Evolutionary conservation across 2,329 filamentous ascomycete species (phyloP), one percentile per base, ranked within the genome.

Genomic region (Ophiostoma sp.): DNA sequence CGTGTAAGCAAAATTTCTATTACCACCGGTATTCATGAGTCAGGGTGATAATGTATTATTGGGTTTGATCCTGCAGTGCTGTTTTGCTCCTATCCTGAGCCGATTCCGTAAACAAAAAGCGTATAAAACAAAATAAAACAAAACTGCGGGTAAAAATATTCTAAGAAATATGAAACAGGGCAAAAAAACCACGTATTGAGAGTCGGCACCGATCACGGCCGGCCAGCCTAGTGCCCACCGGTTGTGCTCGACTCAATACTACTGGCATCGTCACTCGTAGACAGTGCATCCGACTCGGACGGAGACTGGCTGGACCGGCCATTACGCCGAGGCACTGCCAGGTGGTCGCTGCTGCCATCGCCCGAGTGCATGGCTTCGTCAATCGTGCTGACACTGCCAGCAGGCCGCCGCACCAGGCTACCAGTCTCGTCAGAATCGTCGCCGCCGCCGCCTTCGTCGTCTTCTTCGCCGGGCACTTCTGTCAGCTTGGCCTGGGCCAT

Each of bases 401-500:
- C 33, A 7, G 67, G 33, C 17, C 35, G 62, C 20, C 35, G 33
- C 33, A 65, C 60, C 60, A 65, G 11, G 20, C 35, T 65, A 6
- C 62, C 20, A 1, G 62, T 35, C 3, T 41, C 33, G 4, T 65
- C 62, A 3, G 23, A 27, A 23, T 44, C 67, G 3, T 62, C 39
- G 10, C 35, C 54, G 27, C 23, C 52, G n/a, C 23, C 52, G 52
- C 23, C 57, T 27, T 2, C 57, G 8, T 36, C 60, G 15, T 36
- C 60, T 31, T 33, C 60, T 10, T n/a, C 60, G 13, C 20, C 60
- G 6, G 78, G 31, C 44, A 27, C 3, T 17, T 65, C n/a, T 1
- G 23, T 52, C 64, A 20, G 23, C 67, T 23, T 27, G 7, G 88
- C 85, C 79, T 87, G 82, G 74, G 87, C 85, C 78, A 96, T 84